Conservation (phyloP, 179 eudicot genomes). For the Nepenthes alata region DNA sequence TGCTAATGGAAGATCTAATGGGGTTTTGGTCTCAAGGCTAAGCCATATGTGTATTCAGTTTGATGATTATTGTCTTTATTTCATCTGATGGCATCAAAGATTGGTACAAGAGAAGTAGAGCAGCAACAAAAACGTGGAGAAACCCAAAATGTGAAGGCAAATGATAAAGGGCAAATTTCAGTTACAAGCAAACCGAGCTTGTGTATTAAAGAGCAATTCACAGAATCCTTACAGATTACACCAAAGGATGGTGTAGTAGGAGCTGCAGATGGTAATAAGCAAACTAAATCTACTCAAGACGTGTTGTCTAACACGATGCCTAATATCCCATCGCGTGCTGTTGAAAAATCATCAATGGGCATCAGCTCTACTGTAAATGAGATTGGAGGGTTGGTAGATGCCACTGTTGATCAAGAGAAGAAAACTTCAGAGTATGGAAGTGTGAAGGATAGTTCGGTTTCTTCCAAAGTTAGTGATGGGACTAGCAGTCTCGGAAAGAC, state of each 20-base stretch:
- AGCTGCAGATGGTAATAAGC: background rate
- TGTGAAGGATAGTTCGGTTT: slow-evolving; percentile 23
- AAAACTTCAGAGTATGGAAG: slow-evolving; percentile 22
- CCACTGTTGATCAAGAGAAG: slow-evolving; percentile 18
- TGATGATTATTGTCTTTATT: slow-evolving; percentile 2
- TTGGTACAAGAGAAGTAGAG: slow-evolving; percentile 1
- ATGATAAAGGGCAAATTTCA: background rate
- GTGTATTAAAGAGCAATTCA: slow-evolving; percentile 9
- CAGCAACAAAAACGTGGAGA: slow-evolving; percentile 6
- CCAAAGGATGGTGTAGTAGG: slow-evolving; percentile 7
- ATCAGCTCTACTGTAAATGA: slow-evolving; percentile 4
- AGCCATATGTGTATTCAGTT: background rate
- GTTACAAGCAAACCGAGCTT: slow-evolving; percentile 8
- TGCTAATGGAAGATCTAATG: background rate
- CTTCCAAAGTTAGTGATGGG: slow-evolving; percentile 49
- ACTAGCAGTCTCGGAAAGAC: slow-evolving; percentile 44
- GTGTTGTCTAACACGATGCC: background rate
- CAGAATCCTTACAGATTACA: slow-evolving; percentile 11
- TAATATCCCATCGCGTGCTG: slow-evolving; percentile 4
- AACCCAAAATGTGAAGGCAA: background rate
- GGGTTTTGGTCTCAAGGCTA: background rate
- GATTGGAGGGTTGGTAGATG: slow-evolving; percentile 9
- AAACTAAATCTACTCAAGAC: slow-evolving; percentile 3
- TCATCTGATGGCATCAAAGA: slow-evolving; percentile 15
- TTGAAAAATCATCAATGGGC: slow-evolving; percentile 5